Evolutionary conservation across 2,329 filamentous ascomycete genomes (phyloP).

Genomic region (Exophiala bonariae): DNA sequence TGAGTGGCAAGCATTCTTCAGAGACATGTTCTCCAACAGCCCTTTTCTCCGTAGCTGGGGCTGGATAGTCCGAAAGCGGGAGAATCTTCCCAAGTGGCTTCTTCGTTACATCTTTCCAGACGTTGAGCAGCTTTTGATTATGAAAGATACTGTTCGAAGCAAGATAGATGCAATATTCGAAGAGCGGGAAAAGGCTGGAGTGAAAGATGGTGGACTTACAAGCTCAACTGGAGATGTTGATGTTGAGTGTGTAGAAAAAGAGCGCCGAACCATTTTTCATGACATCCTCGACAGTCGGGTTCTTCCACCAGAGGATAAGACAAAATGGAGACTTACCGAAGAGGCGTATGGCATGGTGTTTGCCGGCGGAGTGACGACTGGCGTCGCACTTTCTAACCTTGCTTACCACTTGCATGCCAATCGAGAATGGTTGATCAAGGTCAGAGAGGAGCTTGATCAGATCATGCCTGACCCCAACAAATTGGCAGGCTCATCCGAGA

Average conservation of each 20-base stretch:
- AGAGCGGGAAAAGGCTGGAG: not conserved
- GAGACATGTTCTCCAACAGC: constrained; percentile 2
- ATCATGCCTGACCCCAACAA: constrained; percentile 1
- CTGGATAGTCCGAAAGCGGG: not conserved
- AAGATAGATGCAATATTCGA: constrained; percentile 12
- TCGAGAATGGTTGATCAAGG: constrained; percentile 1
- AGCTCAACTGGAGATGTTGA: not conserved
- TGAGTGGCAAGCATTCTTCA: constrained; percentile 7
- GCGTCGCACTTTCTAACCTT: constrained; percentile 27
- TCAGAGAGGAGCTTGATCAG: constrained; percentile 11
- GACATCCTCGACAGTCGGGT: constrained; percentile 24
- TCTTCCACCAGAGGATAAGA: constrained; percentile 30
- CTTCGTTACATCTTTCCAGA: no score
- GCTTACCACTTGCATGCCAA: constrained; percentile 32
- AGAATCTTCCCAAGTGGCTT: no score
- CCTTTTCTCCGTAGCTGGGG: constrained; percentile 1
- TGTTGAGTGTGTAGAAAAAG: constrained; percentile 10
- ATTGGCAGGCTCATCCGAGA: not conserved
- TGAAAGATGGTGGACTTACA: constrained; percentile 3
- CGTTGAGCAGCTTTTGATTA: no score
- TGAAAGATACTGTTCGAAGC: constrained; percentile 1
- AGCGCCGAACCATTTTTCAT: constrained; percentile 30
- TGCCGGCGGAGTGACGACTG: constrained; percentile 35
- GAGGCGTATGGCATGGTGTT: constrained; percentile 33
- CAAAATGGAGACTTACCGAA: constrained; percentile 29